Evolutionary conservation across 2,329 filamentous ascomycete genomes (phyloP), one percentile per base, ranked within the genome.

Genomic region (Zasmidium citrigriseum): DNA sequence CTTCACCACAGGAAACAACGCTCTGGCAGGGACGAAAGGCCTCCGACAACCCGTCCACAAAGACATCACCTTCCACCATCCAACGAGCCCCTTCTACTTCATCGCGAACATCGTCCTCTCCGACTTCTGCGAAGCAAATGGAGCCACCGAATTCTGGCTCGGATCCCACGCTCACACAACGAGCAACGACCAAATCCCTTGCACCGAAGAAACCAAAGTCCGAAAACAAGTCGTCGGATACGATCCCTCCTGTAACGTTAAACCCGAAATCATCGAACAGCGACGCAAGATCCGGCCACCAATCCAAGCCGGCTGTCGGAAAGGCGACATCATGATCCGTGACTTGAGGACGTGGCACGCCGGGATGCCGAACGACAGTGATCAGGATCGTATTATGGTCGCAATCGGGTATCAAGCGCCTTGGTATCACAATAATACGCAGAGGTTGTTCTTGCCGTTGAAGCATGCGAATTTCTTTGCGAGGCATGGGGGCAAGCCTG

Each of bases 261-360:
- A 68, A 16, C 60, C 75, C 49, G 67, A 72, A 0, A 66, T 78
- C 2, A 64, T 84, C 0, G 75, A 74, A 3, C 66, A 73, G 50
- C 73, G 78, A 9, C 59, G 72, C 1, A 58, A 66, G 2, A 62
- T 73, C 1, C 68, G 77, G 5, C 75, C 77, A 4, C 82, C 82
- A 0, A 67, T 77, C 16, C 83, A 86, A 64, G 81, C 83, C 0
- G 52, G 71, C 3, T 76, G 85, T 1, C 74, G 75, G 45, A 84
- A 83, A 64, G 83, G 85, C 0, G 80, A 82, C 44, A 68, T 87
- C 21, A 74, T 86, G 25, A 68, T 88, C 34, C 77, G 85, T 1
- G 85, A 87, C 67, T 68, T 87, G 54, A 74, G 84, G 29, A 77
- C 86, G 4, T 87, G 85, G 84, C 84, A 87, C 67, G 83, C 83